Base-by-base conservation (phyloP, 2,329 filamentous ascomycete species). In the Penicillium capsulatum region DNA sequence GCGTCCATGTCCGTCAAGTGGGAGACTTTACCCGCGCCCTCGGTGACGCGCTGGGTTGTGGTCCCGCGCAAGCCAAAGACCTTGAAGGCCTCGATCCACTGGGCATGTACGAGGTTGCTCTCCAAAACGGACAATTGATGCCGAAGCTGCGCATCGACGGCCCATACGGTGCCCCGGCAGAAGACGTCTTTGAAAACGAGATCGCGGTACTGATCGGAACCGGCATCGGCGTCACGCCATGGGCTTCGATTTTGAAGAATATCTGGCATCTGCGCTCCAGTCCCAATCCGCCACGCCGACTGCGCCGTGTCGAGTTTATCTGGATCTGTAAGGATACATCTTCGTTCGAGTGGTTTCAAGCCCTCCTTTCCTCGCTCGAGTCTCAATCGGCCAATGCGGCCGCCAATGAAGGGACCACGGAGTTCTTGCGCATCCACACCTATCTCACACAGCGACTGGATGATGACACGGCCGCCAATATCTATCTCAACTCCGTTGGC, bases 291-390 rank as follows among this genome's bases (percentile, higher is more conserved):
- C 90, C 91, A 1, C 81, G 80, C 34, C 86, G 91, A 60, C 82
- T 98, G 32, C 86, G 89, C 44, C 84, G 92, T 64, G 91, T 98
- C 20, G 92, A 98, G 66, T 98, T 98, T 68, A 94, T 98, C 72
- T 98, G 92, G 92, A 84, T 97, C 36, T 96, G 91, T 77, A 92
- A 86, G 65, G 90, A 96, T 60, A 95, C 90, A 0, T 85, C 80
- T 22, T 95, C 90, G 0, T 98, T 98, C 59, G 92, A 97, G 69
- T 98, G 92, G 92, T 97, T 98, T 74, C 92, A 98, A 64, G 89
- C 86, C 1, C 80, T 98, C 1, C 78, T 98, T 11, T 86, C 86
- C 0, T 94, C 87, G 0, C 83, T 98, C 15, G 92, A 98, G 67
- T 76, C 82, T 24, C 92, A 98, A 63, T 90, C 84, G 34, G 79